Evolutionary conservation across 1,284 basidiomycete species (phyloP).

Genomic region (Trametes sp.): DNA sequence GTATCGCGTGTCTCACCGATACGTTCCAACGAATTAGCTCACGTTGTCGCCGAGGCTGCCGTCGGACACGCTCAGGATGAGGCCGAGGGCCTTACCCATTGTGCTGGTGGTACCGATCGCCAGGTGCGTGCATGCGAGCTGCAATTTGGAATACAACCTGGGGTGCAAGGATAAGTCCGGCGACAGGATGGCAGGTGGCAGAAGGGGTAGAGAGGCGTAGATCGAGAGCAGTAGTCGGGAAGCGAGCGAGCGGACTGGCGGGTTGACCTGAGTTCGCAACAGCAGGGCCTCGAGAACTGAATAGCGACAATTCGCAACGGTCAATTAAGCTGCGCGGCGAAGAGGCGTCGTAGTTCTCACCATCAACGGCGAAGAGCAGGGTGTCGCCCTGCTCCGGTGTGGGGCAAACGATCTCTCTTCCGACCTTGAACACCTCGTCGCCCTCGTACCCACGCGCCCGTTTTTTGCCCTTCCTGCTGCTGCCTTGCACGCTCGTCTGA

Average conservation of each 20-base stretch:
- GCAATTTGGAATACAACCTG: conserved; percentile 53
- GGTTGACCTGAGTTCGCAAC: conserved; percentile 55
- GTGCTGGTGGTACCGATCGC: conserved; percentile 60
- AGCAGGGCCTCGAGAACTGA: conserved; percentile 48
- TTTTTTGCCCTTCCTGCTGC: conserved; percentile 75
- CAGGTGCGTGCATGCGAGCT: conserved; percentile 55
- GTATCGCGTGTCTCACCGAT: background rate
- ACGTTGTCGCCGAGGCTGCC: conserved; percentile 25
- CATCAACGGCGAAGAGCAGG: conserved; percentile 65
- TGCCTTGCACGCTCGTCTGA: conserved; percentile 35
- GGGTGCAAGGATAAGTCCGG: conserved; percentile 56
- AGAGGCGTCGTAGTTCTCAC: conserved; percentile 48
- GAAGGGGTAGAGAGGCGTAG: conserved; percentile 61
- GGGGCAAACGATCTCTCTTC: conserved; percentile 57
- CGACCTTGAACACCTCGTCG: conserved; percentile 75
- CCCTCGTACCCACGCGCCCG: conserved; percentile 78
- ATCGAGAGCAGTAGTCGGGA: conserved; percentile 65
- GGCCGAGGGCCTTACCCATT: conserved; percentile 65
- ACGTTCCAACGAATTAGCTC: conserved; percentile 16
- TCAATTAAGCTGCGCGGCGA: background rate
- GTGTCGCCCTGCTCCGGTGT: conserved; percentile 59
- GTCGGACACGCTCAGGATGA: conserved; percentile 46
- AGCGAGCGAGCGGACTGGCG: conserved; percentile 63
- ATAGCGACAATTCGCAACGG: background rate
- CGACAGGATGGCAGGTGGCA: conserved; percentile 64